Base-by-base conservation (phyloP, 2,329 filamentous ascomycete genomes). In the Clarireedia hainanense region DNA sequence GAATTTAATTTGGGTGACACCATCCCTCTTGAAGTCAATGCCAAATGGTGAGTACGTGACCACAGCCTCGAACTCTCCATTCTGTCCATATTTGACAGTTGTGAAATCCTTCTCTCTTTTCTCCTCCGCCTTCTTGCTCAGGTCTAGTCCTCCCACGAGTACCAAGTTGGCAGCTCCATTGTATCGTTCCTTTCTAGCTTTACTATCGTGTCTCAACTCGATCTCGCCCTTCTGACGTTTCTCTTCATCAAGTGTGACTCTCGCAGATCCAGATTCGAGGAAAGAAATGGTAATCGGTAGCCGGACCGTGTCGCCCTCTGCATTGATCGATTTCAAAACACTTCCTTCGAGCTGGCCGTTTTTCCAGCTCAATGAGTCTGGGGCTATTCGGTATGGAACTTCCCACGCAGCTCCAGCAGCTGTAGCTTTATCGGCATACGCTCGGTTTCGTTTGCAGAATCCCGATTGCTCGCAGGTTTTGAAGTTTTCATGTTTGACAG, bases 391-490 rank as follows among this genome's bases (percentile, higher is more conserved):
- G 74, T 97, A 99, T 0, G 92, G 92, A 6, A 90, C 85, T 62
- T 77, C 48, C 88, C 90, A 96, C 27, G 78, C 76, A 7, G 81
- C 78, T 58, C 82, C 84, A 55, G 82, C 74, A 43, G 81, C 75
- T 47, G 81, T 73, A 60, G 85, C 90, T 61, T 81, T 76, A 72
- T 97, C 91, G 69, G 94, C 94, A 69, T 88, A 91, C 40, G 83
- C 88, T 70, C 94, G 85, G 74, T 97, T 97, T 62, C 94, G 88
- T 70, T 91, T 94, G 75, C 94, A 99, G 76, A 99, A 99, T 66
- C 94, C 94, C 4, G 92, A 94, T 70, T 99, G 92, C 63, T 88
- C 76, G 75, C 94, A 99, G 66, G 88, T 96, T 70, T 97, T 99
- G 80, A 97, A 99, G 71, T 95, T 91, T 67, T 96, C 85, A 69